Conservation (phyloP, 805 yeast species). For the Torulaspora gathmanii region DNA sequence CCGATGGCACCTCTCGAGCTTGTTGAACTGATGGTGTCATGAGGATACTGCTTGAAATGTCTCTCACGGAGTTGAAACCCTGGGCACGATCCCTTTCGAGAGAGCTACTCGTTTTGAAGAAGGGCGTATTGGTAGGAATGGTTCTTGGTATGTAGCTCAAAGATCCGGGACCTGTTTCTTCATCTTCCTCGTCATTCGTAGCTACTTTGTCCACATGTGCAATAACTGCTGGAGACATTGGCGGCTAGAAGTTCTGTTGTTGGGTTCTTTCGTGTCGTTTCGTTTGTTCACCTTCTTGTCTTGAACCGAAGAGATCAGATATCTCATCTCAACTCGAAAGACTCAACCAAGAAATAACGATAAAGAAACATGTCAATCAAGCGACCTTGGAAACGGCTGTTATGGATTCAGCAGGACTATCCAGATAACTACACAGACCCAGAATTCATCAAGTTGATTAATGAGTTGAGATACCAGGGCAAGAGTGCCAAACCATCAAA, state of each 20-base stretch:
- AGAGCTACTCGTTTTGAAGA: constrained; percentile 3
- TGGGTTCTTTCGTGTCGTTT: not conserved
- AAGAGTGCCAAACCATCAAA: constrained; percentile 15
- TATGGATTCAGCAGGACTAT: constrained; percentile 79
- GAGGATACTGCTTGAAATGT: not conserved
- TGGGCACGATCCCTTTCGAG: not conserved
- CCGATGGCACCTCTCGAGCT: not conserved
- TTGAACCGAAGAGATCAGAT: not conserved
- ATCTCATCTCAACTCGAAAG: not conserved
- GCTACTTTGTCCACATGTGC: constrained; percentile 4
- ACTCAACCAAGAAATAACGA: not conserved
- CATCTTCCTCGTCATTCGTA: constrained; percentile 13
- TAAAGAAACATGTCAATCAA: constrained; percentile 4
- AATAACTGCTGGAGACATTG: constrained; percentile 4
- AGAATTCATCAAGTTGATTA: constrained; percentile 49
- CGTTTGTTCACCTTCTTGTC: not conserved
- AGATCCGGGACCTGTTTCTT: constrained; percentile 5
- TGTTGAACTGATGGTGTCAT: not conserved
- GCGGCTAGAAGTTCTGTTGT: not conserved
- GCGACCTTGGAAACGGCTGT: constrained; percentile 72
- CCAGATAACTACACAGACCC: constrained; percentile 89
- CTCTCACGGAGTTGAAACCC: not conserved
- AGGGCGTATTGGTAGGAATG: constrained; percentile 9
- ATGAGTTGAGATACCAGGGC: constrained; percentile 17
- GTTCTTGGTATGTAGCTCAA: constrained; percentile 12